These are phyloP conservation scores for Kalmusia sp. DNA, from an alignment of 2,329 filamentous ascomycete species.

Conservation along the genomic window DNA sequence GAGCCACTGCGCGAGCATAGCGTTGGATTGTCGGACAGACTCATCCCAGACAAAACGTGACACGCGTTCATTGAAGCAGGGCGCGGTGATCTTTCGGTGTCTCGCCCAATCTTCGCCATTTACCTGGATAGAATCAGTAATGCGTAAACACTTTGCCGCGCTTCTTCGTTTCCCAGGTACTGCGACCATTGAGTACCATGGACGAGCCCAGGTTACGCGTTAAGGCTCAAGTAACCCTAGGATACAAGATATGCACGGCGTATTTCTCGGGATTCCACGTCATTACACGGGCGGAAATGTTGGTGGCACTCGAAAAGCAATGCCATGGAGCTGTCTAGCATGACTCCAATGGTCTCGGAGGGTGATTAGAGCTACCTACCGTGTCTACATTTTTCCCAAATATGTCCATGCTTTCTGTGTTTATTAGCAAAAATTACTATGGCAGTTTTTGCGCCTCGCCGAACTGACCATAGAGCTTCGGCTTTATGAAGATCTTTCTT, in stretches of 20 bases:
- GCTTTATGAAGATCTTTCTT: slow-evolving; percentile 31
- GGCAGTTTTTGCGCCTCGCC: neutral
- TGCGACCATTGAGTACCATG: no score
- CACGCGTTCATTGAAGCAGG: slow-evolving; percentile 54
- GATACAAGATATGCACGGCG: no score
- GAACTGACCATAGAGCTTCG: slow-evolving; percentile 25
- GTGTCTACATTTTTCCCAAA: slow-evolving; percentile 31
- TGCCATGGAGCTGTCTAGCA: no score
- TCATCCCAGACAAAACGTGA: slow-evolving; percentile 61
- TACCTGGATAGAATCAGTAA: slow-evolving; percentile 4
- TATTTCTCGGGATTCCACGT: neutral
- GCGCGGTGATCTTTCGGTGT: slow-evolving; percentile 52
- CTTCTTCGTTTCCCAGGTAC: no score
- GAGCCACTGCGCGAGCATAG: slow-evolving; percentile 27
- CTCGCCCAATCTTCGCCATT: slow-evolving; percentile 49
- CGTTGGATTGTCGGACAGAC: slow-evolving; percentile 62
- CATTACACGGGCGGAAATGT: neutral
- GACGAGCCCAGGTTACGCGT: no score
- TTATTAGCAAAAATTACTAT: neutral
- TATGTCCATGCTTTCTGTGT: slow-evolving; percentile 20
- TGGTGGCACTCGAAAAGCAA: neutral
- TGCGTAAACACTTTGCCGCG: no score
- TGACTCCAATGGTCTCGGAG: no score
- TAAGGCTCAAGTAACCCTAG: no score
- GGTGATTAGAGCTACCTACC: no score